phyloP scores from a whole-genome alignment of 257 asterid genomes.

The Ilex asprella region DNA sequence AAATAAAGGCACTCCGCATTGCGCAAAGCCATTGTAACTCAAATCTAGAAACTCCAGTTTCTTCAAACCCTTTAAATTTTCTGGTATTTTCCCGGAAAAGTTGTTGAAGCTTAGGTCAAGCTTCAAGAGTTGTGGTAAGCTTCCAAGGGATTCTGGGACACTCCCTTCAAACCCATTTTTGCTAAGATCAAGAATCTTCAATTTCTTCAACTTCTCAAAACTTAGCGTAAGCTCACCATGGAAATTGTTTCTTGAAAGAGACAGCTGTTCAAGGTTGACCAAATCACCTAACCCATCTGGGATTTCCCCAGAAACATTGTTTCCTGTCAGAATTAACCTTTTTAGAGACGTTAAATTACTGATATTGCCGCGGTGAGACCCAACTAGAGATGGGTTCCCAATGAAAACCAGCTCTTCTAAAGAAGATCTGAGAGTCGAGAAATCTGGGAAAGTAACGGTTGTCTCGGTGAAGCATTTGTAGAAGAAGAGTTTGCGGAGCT shows the following conservation, averaged over 20 bases:
- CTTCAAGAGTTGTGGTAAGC: conserved; percentile 40
- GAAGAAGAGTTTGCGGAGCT: conserved; percentile 56
- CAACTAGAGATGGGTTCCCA: conserved; percentile 54
- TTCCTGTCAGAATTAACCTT: conserved; percentile 59
- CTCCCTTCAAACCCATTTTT: conserved; percentile 39
- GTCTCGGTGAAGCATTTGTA: conserved; percentile 57
- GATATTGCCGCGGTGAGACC: conserved; percentile 40
- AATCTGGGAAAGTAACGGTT: conserved; percentile 39
- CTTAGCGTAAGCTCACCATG: conserved; percentile 31
- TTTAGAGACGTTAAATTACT: conserved; percentile 23
- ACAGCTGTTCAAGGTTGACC: conserved; percentile 55
- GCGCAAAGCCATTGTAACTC: conserved; percentile 46
- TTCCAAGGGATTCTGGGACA: conserved; percentile 49
- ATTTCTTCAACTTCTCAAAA: conserved; percentile 32
- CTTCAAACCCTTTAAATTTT: conserved; percentile 29
- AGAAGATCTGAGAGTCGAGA: conserved; percentile 26
- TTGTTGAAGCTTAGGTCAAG: conserved; percentile 58
- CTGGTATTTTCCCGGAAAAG: conserved; percentile 64
- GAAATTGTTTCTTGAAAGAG: conserved; percentile 52
- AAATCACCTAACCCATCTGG: conserved; percentile 30
- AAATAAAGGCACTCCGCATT: conserved; percentile 53
- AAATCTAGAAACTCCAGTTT: conserved; percentile 59
- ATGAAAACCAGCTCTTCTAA: conserved; percentile 58
- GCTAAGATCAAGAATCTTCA: conserved; percentile 68
- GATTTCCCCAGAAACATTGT: conserved; percentile 35